Evolutionary conservation across 2,329 filamentous ascomycete genomes (phyloP).

Genomic region (Ceratocystiopsis sp.): DNA sequence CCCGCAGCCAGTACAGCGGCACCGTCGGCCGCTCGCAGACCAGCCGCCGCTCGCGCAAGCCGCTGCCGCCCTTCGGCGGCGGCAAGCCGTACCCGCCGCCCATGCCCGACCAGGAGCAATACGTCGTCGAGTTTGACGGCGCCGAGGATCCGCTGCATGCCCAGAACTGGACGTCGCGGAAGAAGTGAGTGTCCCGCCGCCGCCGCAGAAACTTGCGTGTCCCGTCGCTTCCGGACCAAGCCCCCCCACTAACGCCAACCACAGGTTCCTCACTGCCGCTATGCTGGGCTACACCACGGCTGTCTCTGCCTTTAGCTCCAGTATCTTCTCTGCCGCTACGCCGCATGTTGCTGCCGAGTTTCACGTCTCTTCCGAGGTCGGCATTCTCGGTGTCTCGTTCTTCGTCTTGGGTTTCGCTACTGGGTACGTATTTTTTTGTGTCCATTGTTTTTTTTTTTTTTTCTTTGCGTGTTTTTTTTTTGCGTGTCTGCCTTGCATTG

Average conservation of each 20-base stretch:
- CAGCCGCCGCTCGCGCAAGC: slow-evolving; percentile 30
- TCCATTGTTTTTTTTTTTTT: too few species aligned
- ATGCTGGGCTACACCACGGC: slow-evolving; percentile 61
- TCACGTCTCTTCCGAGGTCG: slow-evolving; percentile 42
- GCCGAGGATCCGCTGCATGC: slow-evolving; percentile 69
- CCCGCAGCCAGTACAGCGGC: slow-evolving; percentile 49
- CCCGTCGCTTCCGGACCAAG: not conserved
- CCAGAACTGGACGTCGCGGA: slow-evolving; percentile 68
- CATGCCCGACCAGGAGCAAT: slow-evolving; percentile 54
- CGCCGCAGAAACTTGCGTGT: slow-evolving; percentile 3
- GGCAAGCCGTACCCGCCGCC: slow-evolving; percentile 60
- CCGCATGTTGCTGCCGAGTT: slow-evolving; percentile 37
- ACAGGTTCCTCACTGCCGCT: slow-evolving; percentile 41
- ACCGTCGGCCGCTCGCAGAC: slow-evolving; percentile 46
- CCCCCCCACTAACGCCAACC: not conserved
- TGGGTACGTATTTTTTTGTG: slow-evolving; percentile 19
- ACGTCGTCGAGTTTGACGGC: slow-evolving; percentile 69
- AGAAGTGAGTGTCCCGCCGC: slow-evolving; percentile 40
- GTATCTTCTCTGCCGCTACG: slow-evolving; percentile 56
- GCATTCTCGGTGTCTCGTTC: slow-evolving; percentile 47
- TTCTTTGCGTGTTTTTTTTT: too few species aligned
- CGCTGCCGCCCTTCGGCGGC: slow-evolving; percentile 51
- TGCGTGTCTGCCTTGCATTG: too few species aligned
- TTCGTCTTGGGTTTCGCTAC: slow-evolving; percentile 59
- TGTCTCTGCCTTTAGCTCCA: slow-evolving; percentile 54